Conservation (phyloP, 2,329 filamentous ascomycete genomes). For the Didymellaceae sp. region DNA sequence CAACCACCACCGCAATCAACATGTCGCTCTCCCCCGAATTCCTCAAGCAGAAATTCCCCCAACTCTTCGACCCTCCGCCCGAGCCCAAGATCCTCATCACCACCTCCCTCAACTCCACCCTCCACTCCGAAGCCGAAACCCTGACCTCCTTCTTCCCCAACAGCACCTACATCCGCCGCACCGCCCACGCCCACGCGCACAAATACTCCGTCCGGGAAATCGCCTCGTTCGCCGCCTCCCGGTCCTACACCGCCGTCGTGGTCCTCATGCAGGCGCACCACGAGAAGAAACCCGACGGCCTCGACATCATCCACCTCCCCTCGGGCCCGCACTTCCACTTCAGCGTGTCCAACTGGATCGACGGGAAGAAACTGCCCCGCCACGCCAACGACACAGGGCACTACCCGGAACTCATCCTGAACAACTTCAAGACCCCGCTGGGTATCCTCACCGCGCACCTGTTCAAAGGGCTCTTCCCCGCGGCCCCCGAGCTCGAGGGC, state of each 20-base stretch:
- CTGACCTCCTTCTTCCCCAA: constrained; percentile 84
- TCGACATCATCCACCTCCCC: constrained; percentile 86
- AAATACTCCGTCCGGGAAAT: constrained; percentile 95
- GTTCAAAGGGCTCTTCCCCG: constrained; percentile 80
- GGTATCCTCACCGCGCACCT: constrained; percentile 84
- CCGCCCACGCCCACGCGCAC: constrained; percentile 81
- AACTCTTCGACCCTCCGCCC: constrained; percentile 63
- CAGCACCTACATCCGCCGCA: constrained; percentile 80
- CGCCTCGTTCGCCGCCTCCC: constrained; percentile 79
- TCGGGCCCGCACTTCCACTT: constrained; percentile 92
- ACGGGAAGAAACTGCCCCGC: constrained; percentile 84
- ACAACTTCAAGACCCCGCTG: constrained; percentile 93
- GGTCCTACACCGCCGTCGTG: constrained; percentile 82
- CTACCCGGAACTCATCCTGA: constrained; percentile 86
- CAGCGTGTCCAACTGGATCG: constrained; percentile 86
- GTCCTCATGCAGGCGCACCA: constrained; percentile 80
- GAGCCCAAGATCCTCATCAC: constrained; percentile 89
- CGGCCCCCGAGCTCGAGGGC: constrained; percentile 81
- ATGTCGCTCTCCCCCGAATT: constrained; percentile 66
- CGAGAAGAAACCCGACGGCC: constrained; percentile 78
- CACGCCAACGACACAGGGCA: constrained; percentile 88
- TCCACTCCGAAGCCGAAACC: constrained; percentile 81
- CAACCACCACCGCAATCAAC: constrained; percentile 63
- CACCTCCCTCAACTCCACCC: constrained; percentile 84
- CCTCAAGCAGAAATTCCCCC: constrained; percentile 65